Evolutionary conservation across 331 rosid genomes (phyloP).

Genomic region (Rosa hybrid): DNA sequence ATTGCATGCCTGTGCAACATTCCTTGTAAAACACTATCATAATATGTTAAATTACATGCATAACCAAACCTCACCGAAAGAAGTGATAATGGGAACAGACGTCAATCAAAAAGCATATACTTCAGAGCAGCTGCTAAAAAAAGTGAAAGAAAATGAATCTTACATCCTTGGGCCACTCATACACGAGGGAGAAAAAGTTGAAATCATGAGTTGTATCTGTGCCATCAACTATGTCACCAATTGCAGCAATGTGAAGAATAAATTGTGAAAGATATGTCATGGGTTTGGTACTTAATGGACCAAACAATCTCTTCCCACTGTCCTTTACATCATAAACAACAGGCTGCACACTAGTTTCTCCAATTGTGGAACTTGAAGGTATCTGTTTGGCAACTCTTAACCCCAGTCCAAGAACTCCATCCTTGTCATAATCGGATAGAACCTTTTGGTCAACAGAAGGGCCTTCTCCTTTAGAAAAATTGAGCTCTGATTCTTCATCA

Average conservation of each 20-base stretch:
- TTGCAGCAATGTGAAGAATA: slow-evolving; percentile 93
- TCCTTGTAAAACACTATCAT: background rate
- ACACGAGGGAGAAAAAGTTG: slow-evolving; percentile 86
- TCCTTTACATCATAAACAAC: slow-evolving; percentile 80
- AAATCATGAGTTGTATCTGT: slow-evolving; percentile 98
- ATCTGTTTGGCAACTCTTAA: slow-evolving; percentile 68
- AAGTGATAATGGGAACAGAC: background rate
- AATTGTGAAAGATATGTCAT: slow-evolving; percentile 87
- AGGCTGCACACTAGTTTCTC: slow-evolving; percentile 54
- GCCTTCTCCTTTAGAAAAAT: slow-evolving; percentile 69
- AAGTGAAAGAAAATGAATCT: slow-evolving; percentile 40
- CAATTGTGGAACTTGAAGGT: slow-evolving; percentile 53
- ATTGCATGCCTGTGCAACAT: background rate
- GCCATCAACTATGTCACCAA: slow-evolving; percentile 97
- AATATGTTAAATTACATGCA: background rate
- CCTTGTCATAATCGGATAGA: slow-evolving; percentile 58
- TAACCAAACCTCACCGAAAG: background rate
- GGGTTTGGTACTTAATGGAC: slow-evolving; percentile 80
- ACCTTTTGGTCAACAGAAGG: slow-evolving; percentile 59
- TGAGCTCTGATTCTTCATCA: slow-evolving; percentile 85
- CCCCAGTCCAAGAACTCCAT: slow-evolving; percentile 84
- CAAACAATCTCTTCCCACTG: slow-evolving; percentile 76
- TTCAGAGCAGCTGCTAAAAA: slow-evolving; percentile 14
- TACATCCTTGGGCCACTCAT: slow-evolving; percentile 99
- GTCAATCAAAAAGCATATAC: background rate